These are phyloP conservation scores for Ogataea henricii DNA, from an alignment of 805 yeast species.

Conservation along the genomic window DNA sequence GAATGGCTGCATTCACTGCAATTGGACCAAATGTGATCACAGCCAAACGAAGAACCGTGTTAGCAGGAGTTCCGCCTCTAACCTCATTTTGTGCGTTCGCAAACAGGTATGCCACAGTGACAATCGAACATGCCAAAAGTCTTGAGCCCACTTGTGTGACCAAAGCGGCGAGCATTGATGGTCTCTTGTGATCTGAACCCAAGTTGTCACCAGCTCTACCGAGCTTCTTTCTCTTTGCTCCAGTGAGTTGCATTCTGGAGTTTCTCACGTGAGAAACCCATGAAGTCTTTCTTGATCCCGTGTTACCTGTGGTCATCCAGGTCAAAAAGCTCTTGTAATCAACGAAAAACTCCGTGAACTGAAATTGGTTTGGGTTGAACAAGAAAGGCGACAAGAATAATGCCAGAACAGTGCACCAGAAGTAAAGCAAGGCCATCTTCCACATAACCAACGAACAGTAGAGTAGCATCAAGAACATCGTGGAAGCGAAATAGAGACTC, in stretches of 20 bases:
- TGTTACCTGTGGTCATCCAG: constrained; percentile 57
- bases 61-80: constrained; percentile 37
- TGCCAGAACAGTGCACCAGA: constrained; percentile 70
- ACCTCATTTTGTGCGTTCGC: constrained; percentile 54
- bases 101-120: constrained; percentile 52
- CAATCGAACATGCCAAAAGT: constrained; percentile 35
- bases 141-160: constrained; percentile 44
- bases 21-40: constrained; percentile 53
- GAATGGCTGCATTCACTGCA: constrained; percentile 41
- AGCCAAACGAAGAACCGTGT: constrained; percentile 45
- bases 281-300: constrained; percentile 34
- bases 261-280: constrained; percentile 54
- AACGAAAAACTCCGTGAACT: constrained; percentile 66
- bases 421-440: constrained; percentile 60
- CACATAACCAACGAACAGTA: constrained; percentile 65
- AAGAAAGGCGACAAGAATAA: constrained; percentile 71
- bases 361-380: constrained; percentile 78
- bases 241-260: constrained; percentile 55
- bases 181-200: constrained; percentile 48
- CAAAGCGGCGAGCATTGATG: constrained; percentile 47
- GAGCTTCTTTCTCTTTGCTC: constrained; percentile 49
- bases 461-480: constrained; percentile 51
- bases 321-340: constrained; percentile 60
- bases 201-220: constrained; percentile 42
- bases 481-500: constrained; percentile 64